phyloP scores from a whole-genome alignment of 345 rosid species.

The Luvunga scandens region DNA sequence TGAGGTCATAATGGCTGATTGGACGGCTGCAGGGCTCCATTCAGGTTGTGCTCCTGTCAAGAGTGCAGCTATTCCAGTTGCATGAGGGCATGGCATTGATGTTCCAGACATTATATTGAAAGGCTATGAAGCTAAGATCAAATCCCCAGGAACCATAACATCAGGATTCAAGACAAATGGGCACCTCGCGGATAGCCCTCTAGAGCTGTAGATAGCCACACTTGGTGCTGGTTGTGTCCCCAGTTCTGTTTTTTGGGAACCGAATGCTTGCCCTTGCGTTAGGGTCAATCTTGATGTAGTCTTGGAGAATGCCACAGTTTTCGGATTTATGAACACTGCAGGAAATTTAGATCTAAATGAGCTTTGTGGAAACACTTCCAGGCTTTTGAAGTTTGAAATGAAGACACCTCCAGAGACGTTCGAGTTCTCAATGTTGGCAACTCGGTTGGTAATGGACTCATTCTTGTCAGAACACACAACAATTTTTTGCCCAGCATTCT shows the following conservation, averaged over 20 bases:
- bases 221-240: slow-evolving; percentile 37
- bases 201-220: slow-evolving; percentile 46
- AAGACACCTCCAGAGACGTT: slow-evolving; percentile 35
- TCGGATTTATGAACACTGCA: slow-evolving; percentile 23
- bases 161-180: slow-evolving; percentile 52
- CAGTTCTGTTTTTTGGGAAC: slow-evolving; percentile 29
- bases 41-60: slow-evolving; percentile 43
- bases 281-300: slow-evolving; percentile 33
- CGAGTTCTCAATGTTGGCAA: slow-evolving; percentile 12
- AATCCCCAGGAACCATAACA: slow-evolving; percentile 42
- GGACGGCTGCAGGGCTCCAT: slow-evolving; percentile 56
- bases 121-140: slow-evolving; percentile 53
- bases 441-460: slow-evolving; percentile 22
- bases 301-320: slow-evolving; percentile 22
- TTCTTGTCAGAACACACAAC: slow-evolving; percentile 42
- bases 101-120: slow-evolving; percentile 51
- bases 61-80: slow-evolving; percentile 49
- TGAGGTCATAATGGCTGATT: slow-evolving; percentile 61
- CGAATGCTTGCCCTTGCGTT: slow-evolving; percentile 35
- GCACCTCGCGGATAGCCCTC: slow-evolving; percentile 53
- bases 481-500: slow-evolving; percentile 21
- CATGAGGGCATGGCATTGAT: slow-evolving; percentile 59
- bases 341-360: slow-evolving; percentile 18
- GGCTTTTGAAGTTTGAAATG: slow-evolving; percentile 31
- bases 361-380: slow-evolving; percentile 9